Evolutionary conservation across 2,329 filamentous ascomycete species (phyloP).

Genomic region (Trichoderma guizhouense): DNA sequence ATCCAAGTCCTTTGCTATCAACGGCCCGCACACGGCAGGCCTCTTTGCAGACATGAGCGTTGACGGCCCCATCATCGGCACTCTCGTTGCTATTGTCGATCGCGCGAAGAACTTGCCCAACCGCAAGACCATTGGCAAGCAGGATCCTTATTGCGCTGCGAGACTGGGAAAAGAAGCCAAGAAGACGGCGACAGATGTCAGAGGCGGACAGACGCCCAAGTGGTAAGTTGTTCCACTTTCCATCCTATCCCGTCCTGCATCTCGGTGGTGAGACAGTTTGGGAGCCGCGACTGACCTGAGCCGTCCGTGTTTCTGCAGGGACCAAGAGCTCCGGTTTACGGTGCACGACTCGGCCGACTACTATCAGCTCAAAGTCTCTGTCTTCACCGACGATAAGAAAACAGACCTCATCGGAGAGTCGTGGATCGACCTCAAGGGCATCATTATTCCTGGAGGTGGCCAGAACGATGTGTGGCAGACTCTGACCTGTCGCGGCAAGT

Average conservation of each 20-base stretch:
- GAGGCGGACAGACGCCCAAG: conserved; percentile 91
- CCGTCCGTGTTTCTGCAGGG: conserved; percentile 55
- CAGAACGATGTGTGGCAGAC: conserved; percentile 91
- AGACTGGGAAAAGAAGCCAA: conserved; percentile 94
- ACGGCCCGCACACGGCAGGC: conserved; percentile 76
- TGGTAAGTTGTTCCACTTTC: conserved; percentile 58
- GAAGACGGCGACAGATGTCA: conserved; percentile 90
- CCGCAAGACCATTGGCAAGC: conserved; percentile 94
- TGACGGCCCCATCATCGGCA: conserved; percentile 90
- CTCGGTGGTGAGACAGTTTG: neutral
- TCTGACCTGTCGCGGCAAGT: conserved; percentile 85
- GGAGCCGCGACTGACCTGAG: neutral
- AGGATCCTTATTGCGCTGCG: conserved; percentile 95
- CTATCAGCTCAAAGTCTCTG: conserved; percentile 88
- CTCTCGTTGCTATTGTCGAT: conserved; percentile 86
- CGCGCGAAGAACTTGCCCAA: conserved; percentile 96
- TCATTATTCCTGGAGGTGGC: conserved; percentile 83
- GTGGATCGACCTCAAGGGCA: conserved; percentile 78
- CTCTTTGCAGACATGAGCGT: conserved; percentile 93
- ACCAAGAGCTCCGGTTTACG: conserved; percentile 92
- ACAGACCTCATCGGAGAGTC: conserved; percentile 95
- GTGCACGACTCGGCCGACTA: conserved; percentile 98
- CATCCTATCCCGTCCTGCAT: neutral
- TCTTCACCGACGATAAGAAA: conserved; percentile 98
- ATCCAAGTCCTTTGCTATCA: conserved; percentile 53